Evolutionary conservation across 768 basidiomycete genomes (phyloP), one percentile per base, ranked within the genome.

Genomic region (Boletus rubropictus): DNA sequence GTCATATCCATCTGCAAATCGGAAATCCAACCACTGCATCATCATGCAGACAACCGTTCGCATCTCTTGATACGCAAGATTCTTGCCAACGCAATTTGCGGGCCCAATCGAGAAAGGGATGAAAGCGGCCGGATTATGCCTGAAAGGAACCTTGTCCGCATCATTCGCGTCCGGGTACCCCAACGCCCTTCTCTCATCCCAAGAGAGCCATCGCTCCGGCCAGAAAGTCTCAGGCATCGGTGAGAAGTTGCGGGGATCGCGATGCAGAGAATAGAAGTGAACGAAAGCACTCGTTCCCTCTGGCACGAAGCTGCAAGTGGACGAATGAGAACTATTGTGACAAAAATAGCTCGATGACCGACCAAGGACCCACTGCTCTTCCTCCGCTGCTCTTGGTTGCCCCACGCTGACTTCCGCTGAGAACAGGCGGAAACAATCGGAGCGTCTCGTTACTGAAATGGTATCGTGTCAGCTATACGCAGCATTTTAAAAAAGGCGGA

Each of bases 401-500:
- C 14, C 64, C 64, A 27, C 79, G 73, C 48, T 75, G 74, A 37
- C 69, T 68, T 25, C 75, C 75, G 41, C 71, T 72, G 29, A 77
- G 68, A 27, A 80, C 61, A 10, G 79, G 70, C 11, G 78, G 76
- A 47, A 69, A 70, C 17, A 80, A 62, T 32, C 78, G 71, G 24
- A 80, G 61, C 1, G 69, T 61, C 49, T 80, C 79, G 33, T 78
- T 77, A 50, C 78, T 79, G 48, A 35, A 39, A 38, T 12, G 40
- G 56, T 17, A 53, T 50, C 49, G 10, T 40, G 43, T 55, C 37
- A 58, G 25, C 37, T 33, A 18, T 50, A 37, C 35, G 38, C 39
- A 33, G 29, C n/a, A 7, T 7, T n/a, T 25, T 8, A 39, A 24
- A 48, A 39, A 51, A 42, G 22, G 41, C 9, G 33, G 39, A 31